Base-by-base conservation (phyloP, 2,329 filamentous ascomycete species). In the Clarireedia sp. region DNA sequence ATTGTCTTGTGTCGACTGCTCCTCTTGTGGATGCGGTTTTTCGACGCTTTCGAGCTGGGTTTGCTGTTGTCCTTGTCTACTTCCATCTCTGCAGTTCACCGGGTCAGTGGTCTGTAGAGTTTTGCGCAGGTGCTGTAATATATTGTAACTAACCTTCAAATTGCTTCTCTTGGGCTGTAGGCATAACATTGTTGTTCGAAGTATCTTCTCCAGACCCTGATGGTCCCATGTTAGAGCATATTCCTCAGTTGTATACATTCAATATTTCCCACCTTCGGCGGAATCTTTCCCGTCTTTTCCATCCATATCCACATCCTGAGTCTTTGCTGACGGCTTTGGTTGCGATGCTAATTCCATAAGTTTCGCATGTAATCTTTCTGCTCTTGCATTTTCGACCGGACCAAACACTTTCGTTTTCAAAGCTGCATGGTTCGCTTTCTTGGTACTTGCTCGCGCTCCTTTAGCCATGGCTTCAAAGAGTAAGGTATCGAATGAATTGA, bases 391-490 rank as follows among this genome's bases (percentile, higher is more conserved):
- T 70, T 92, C 89, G 54, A 85, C 83, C 16, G 92, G 92, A 1
- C 86, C 89, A 72, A 95, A 96, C 62, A 96, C 86, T 62, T 82
- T 83, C 62, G 81, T 77, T 71, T 91, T 91, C 62, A 96, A 79
- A 65, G 82, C 85, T 64, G 81, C 79, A 74, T 90, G 90, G 76
- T 96, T 96, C 67, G 79, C 78, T 76, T 96, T 96, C 66, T 78
- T 83, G 62, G 81, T 77, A 69, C 86, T 95, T 62, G 91, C 82
- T 70, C 92, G 81, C 59, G 87, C 77, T 69, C 89, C 87, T 71
- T 95, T 96, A 23, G 91, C 92, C 92, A 96, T 97, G 19, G 19
- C 19, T 41, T 41, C 38, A 19, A 19, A n/a, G 17, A 4, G 10
- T n/a, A 2, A 17, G 16, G 16, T 17, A 17, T 17, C 64, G 55